These are phyloP conservation scores for Hordeum pubiflorum DNA, from an alignment of 202 grass and related monocot genomes.

Conservation along the genomic window DNA sequence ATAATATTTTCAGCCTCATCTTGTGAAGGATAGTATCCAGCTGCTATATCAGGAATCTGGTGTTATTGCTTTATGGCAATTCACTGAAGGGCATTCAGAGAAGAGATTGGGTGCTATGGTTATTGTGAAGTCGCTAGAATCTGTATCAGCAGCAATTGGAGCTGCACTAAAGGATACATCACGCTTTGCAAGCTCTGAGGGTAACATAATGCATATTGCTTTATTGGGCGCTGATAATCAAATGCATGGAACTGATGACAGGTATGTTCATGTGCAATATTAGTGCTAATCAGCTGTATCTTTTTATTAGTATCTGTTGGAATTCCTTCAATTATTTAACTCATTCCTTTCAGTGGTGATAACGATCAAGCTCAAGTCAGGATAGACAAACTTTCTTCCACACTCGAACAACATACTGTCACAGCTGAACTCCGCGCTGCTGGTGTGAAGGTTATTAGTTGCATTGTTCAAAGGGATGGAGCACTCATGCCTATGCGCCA, in stretches of 20 bases:
- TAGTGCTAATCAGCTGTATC: not conserved
- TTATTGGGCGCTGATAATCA: constrained; percentile 52
- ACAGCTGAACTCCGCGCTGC: constrained; percentile 40
- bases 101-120: constrained; percentile 69
- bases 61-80: constrained; percentile 58
- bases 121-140: constrained; percentile 57
- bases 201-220: constrained; percentile 70
- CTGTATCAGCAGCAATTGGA: constrained; percentile 34
- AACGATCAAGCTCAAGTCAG: constrained; percentile 49
- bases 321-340: not conserved
- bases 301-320: not conserved
- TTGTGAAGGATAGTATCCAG: constrained; percentile 54
- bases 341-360: constrained; percentile 40
- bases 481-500: constrained; percentile 49
- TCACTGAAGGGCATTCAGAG: constrained; percentile 26
- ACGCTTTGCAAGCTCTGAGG: constrained; percentile 32
- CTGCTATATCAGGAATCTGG: constrained; percentile 46
- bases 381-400: constrained; percentile 35
- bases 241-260: constrained; percentile 37
- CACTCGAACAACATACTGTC: constrained; percentile 41
- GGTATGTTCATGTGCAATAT: constrained; percentile 29
- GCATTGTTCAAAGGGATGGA: constrained; percentile 70
- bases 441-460: constrained; percentile 50
- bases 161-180: constrained; percentile 44
- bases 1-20: constrained; percentile 48